phyloP scores from a whole-genome alignment of 352 stramenopile species.

The Thraustochytrium sp. region DNA sequence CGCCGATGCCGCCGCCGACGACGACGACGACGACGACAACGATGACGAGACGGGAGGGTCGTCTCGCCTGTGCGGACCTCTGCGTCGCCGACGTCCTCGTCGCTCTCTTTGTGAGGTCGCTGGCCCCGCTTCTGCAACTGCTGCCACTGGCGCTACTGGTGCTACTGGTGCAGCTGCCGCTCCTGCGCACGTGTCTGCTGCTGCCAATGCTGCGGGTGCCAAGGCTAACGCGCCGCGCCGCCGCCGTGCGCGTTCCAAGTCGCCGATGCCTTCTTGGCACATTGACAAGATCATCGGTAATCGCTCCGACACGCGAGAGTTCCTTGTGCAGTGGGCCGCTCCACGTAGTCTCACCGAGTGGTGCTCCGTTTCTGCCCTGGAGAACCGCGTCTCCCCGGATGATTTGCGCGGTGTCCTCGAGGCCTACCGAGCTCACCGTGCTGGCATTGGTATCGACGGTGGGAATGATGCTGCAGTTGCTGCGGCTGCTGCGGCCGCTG shows the following conservation, averaged over 20 bases:
- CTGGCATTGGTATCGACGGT: background rate
- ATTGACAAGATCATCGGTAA: conserved; percentile 20
- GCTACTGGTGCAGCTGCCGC: no score
- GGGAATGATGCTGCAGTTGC: background rate
- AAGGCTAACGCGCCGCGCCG: background rate
- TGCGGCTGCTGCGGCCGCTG: no score
- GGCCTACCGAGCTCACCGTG: background rate
- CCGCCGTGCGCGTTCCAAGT: background rate
- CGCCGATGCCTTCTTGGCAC: background rate
- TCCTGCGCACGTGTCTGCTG: no score
- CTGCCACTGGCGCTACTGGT: no score
- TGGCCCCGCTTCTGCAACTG: no score
- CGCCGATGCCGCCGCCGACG: no score
- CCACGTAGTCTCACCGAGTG: background rate
- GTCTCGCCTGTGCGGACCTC: no score
- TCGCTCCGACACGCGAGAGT: background rate
- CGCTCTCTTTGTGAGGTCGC: no score
- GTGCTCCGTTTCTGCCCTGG: background rate
- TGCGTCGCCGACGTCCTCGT: no score
- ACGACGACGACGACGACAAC: no score
- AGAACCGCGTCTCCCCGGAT: background rate
- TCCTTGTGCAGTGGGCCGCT: conserved; percentile 8
- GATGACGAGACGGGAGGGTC: no score
- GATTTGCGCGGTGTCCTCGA: background rate
- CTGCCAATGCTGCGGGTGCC: background rate